Conservation (phyloP, 495 filamentous ascomycete species). For the Astrothelium subdiscretum region DNA sequence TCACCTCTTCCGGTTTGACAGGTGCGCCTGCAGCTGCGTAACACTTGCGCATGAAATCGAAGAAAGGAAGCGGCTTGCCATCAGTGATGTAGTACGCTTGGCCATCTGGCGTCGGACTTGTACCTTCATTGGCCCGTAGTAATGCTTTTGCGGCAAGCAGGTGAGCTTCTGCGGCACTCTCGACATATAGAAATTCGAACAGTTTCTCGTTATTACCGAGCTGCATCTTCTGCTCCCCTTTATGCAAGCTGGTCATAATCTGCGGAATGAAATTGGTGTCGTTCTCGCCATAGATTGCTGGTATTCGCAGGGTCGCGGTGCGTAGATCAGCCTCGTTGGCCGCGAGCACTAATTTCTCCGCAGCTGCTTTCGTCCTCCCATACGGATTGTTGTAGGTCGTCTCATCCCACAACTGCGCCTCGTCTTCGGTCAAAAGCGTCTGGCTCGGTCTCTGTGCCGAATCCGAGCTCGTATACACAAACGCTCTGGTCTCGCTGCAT, state of each 20-base stretch:
- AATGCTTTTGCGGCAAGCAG: slow-evolving; percentile 8
- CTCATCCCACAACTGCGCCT: slow-evolving; percentile 12
- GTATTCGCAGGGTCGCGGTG: slow-evolving; percentile 19
- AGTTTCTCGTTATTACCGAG: slow-evolving; percentile 23
- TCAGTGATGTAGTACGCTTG: slow-evolving; percentile 25
- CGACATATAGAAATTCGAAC: slow-evolving; percentile 5
- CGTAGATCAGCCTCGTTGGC: slow-evolving; percentile 14
- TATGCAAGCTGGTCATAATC: slow-evolving; percentile 9
- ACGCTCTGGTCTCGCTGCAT: slow-evolving; percentile 10
- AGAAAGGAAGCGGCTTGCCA: slow-evolving; percentile 17
- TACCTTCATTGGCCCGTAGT: not conserved
- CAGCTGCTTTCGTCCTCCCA: slow-evolving; percentile 20
- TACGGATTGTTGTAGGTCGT: slow-evolving; percentile 12
- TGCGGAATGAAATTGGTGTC: slow-evolving; percentile 13
- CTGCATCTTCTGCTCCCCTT: slow-evolving; percentile 19
- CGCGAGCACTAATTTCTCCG: slow-evolving; percentile 18
- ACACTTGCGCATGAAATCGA: slow-evolving; percentile 18
- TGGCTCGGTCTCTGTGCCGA: slow-evolving; percentile 11
- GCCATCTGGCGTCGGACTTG: slow-evolving; percentile 8
- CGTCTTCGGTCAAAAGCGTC: slow-evolving; percentile 15
- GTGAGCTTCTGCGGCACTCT: slow-evolving; percentile 7
- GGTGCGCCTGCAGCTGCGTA: slow-evolving; percentile 17
- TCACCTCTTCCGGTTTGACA: slow-evolving; percentile 16
- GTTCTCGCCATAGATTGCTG: slow-evolving; percentile 21
- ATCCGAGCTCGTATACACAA: slow-evolving; percentile 22